Base-by-base conservation (phyloP, 352 stramenopile species). In the Globisporangium solare region DNA sequence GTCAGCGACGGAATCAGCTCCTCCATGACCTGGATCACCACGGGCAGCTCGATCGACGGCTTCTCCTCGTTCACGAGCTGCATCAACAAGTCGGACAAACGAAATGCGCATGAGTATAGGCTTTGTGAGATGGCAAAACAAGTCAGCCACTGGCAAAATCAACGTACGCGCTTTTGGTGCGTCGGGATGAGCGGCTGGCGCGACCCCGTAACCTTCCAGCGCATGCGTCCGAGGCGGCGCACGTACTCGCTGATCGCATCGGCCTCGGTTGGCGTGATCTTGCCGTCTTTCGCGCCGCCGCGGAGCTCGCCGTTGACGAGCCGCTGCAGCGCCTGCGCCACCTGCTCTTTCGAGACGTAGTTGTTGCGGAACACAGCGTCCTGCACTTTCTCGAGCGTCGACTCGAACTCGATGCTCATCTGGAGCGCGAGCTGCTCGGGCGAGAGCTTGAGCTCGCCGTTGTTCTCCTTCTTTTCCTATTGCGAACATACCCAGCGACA, bases 291-390 rank as follows among this genome's bases (percentile, higher is more conserved):
- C 14, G 68, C 73, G 46, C 75, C 66, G 18, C 79, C 79, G 21
- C 64, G 74, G 47, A 92, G 68, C 47, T 83, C 70, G 18, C 81
- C 77, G 2, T 67, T 61, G 52, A 80, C 68, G 18, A 93, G 63
- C 35, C 69, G 71, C 55, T 84, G 67, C 66, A 93, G 74, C 24
- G 83, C 83, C 31, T 89, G 79, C 37, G 78, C 69, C 35, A 93
- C 83, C 39, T 93, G 81, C 49, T 82, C 68, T 47, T 93, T 91
- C 46, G 74, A 81, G 54, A 91, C 79, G 65, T 89, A 86, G 58
- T 93, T 83, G 64, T 93, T 92, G 42, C 81, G 77, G 53, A 93
- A 93, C 13, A 93, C 83, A 0, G 81, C 79, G 62, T 90, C 81
- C 60, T 93, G 83, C 40, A 93, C 83, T 59, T 83, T 85, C 55